Conservation (phyloP, 1,139 yeast genomes). For the Debaryomycetaceae sp. region DNA sequence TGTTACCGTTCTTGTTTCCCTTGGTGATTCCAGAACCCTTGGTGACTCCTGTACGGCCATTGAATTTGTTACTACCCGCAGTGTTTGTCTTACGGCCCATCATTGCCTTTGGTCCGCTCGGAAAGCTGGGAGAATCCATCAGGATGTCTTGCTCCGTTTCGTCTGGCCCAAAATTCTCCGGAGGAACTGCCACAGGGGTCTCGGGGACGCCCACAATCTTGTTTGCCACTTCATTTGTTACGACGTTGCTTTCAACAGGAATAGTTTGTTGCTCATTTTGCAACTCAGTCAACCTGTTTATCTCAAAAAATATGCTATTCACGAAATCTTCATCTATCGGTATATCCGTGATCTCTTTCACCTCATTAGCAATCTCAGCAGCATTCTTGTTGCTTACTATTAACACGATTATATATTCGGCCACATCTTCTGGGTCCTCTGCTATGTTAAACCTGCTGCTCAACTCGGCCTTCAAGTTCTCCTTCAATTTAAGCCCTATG, state of each 20-base stretch:
- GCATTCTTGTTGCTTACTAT: slow-evolving; percentile 69
- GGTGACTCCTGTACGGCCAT: slow-evolving; percentile 5
- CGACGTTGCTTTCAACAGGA: slow-evolving; percentile 11
- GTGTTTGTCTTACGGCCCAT: slow-evolving; percentile 2
- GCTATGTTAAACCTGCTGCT: slow-evolving; percentile 29
- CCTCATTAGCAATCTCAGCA: slow-evolving; percentile 61
- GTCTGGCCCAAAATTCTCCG: background rate
- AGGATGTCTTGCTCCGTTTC: slow-evolving; percentile 1
- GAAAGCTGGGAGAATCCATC: slow-evolving; percentile 8
- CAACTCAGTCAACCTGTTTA: slow-evolving; percentile 35
- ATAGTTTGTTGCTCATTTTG: slow-evolving; percentile 2
- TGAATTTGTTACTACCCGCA: slow-evolving; percentile 2
- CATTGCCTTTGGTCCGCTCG: slow-evolving; percentile 17
- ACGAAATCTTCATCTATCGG: slow-evolving; percentile 52
- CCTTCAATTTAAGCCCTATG: slow-evolving; percentile 36
- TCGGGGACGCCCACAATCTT: background rate
- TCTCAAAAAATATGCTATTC: slow-evolving; percentile 53
- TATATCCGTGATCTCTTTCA: slow-evolving; percentile 62
- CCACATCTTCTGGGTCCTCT: slow-evolving; percentile 75
- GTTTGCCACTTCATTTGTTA: background rate
- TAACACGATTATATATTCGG: slow-evolving; percentile 74
- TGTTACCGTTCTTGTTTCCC: slow-evolving; percentile 8
- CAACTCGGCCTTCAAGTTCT: slow-evolving; percentile 35
- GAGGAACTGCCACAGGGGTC: background rate
- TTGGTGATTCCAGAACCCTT: slow-evolving; percentile 10